Evolutionary conservation across 306 rosid genomes (phyloP).

Genomic region (Quercus alba): DNA sequence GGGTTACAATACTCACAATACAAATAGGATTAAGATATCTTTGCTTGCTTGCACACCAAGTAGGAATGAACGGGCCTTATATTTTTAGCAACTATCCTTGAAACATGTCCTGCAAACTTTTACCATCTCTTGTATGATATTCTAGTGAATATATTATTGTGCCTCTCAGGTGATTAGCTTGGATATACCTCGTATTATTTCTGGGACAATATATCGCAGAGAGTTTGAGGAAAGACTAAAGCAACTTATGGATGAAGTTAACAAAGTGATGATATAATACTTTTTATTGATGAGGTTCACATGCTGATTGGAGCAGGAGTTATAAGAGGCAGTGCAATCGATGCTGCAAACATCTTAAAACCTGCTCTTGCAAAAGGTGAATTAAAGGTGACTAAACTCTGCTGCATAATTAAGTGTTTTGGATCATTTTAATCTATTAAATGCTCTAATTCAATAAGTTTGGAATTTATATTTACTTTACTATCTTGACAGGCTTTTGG

Average conservation of each 20-base stretch:
- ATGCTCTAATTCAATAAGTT: too few relatives aligned
- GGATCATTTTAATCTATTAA: too few relatives aligned
- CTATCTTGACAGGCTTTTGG: too few relatives aligned
- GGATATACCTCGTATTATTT: conserved; percentile 93
- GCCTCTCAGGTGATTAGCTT: conserved; percentile 70
- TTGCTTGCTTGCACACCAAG: too few relatives aligned
- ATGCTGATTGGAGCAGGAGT: conserved; percentile 96
- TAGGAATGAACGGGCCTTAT: too few relatives aligned
- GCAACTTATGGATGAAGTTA: conserved; percentile 94
- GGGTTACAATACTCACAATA: too few relatives aligned
- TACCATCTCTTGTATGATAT: not conserved
- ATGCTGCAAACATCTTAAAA: conserved; percentile 88
- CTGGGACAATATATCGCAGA: conserved; percentile 97
- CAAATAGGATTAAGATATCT: too few relatives aligned
- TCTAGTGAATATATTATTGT: too few relatives aligned
- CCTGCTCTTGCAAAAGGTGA: conserved; percentile 97
- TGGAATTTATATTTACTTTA: too few relatives aligned
- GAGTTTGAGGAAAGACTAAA: conserved; percentile 94
- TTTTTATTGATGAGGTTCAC: conserved; percentile 91
- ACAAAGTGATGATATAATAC: conserved; percentile 91
- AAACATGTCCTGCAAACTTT: too few relatives aligned
- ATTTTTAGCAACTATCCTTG: too few relatives aligned
- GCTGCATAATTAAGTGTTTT: too few relatives aligned
- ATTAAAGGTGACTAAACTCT: conserved; percentile 58
- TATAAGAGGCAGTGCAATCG: conserved; percentile 82